These are phyloP conservation scores for Boletus rex-veris DNA, from an alignment of 768 basidiomycete genomes.

Conservation along the genomic window DNA sequence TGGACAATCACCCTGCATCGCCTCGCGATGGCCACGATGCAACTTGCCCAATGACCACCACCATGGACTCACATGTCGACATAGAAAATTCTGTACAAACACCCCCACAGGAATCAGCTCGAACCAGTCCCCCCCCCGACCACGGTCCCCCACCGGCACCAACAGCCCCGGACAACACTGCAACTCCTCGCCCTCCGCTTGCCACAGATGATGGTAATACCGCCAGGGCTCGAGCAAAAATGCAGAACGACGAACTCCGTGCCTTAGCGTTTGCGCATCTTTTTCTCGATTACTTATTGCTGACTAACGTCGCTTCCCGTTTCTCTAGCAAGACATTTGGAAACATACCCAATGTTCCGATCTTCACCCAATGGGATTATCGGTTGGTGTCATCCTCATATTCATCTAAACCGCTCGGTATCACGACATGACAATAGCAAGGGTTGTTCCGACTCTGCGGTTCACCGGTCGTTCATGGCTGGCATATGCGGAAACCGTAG, in stretches of 20 bases:
- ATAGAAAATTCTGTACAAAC: neutral
- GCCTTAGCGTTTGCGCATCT: neutral
- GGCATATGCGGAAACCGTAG: slow-evolving; percentile 21
- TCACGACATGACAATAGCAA: neutral
- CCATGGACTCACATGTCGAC: slow-evolving; percentile 1
- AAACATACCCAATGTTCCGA: slow-evolving; percentile 19
- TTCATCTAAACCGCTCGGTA: neutral
- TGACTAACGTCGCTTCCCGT: neutral
- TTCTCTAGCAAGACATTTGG: slow-evolving; percentile 21
- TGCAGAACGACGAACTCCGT: neutral
- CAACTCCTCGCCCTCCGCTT: neutral
- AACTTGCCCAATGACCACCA: slow-evolving; percentile 15
- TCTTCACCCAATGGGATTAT: slow-evolving; percentile 18
- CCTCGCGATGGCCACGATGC: neutral
- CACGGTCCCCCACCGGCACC: neutral
- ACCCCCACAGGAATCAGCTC: neutral
- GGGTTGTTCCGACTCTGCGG: slow-evolving; percentile 10
- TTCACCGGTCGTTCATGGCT: slow-evolving; percentile 13
- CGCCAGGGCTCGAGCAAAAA: neutral
- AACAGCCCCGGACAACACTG: neutral
- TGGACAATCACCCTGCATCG: neutral
- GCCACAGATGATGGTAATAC: too few relatives aligned
- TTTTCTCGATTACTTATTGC: neutral
- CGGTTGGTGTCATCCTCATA: slow-evolving; percentile 15
- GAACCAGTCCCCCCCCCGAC: neutral